phyloP scores from a whole-genome alignment of 805 yeast species.

The Candida nonsorbophila region DNA sequence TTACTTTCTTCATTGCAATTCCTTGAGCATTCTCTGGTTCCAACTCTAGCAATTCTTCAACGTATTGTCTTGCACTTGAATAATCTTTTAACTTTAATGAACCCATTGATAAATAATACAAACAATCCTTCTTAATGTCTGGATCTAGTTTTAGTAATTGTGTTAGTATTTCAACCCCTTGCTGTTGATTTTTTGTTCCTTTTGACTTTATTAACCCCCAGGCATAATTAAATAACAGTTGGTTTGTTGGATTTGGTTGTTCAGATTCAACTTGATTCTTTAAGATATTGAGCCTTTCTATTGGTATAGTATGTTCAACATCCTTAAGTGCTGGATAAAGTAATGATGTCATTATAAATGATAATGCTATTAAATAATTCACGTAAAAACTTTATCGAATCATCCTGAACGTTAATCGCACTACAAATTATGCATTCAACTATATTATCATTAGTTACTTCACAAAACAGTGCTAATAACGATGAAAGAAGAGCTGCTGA shows the following conservation, averaged over 20 bases:
- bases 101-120: constrained; percentile 84
- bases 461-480: constrained; percentile 45
- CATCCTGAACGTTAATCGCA: no score
- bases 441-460: no score
- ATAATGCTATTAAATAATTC: no score
- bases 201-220: constrained; percentile 89
- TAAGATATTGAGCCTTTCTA: constrained; percentile 70
- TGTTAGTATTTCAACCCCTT: constrained; percentile 74
- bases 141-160: constrained; percentile 72
- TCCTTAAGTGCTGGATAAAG: constrained; percentile 38
- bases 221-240: constrained; percentile 87
- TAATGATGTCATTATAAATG: constrained; percentile 9
- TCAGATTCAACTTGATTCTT: constrained; percentile 76
- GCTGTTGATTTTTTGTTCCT: constrained; percentile 57
- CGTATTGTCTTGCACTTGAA: constrained; percentile 77
- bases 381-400: no score
- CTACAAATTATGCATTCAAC: no score
- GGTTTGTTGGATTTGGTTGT: constrained; percentile 73
- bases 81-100: constrained; percentile 86
- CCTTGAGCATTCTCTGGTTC: constrained; percentile 89
- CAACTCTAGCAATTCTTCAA: constrained; percentile 66
- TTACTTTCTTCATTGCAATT: constrained; percentile 59
- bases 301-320: constrained; percentile 51
- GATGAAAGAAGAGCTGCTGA: constrained; percentile 49
- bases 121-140: constrained; percentile 78